A percentile compares a stretch with the other conserved stretches of the same genome.
Conservation (phyloP, 2,329 filamentous ascomycete species). For the Fusarium virguliforme region DNA sequence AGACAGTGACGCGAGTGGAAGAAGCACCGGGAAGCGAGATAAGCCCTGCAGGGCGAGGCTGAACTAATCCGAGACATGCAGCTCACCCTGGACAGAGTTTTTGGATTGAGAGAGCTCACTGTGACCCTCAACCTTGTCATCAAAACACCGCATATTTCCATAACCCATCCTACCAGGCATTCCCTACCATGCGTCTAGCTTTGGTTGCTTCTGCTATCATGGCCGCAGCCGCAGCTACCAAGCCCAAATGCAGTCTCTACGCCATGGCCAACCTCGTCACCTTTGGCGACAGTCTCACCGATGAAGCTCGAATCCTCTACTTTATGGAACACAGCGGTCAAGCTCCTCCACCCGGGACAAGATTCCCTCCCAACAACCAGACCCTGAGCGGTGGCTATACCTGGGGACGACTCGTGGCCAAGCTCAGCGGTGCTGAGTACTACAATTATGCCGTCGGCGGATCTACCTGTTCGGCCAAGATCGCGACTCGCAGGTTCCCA, state of each 20-base stretch:
- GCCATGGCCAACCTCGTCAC: constrained; percentile 5
- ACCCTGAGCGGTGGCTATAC: constrained; percentile 3
- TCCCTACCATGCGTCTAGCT: not conserved
- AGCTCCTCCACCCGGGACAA: constrained; percentile 2
- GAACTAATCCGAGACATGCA: constrained; percentile 6
- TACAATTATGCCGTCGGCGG: constrained; percentile 9
- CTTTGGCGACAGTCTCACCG: constrained; percentile 9
- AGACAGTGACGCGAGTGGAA: too few species aligned
- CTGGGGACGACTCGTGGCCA: constrained; percentile 9
- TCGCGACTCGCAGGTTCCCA: not conserved
- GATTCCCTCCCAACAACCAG: constrained; percentile 15
- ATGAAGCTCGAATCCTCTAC: constrained; percentile 4
- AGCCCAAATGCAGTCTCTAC: not conserved
- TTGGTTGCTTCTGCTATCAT: not conserved
- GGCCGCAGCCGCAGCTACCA: not conserved
- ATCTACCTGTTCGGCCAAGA: not conserved
- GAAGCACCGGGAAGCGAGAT: too few species aligned
- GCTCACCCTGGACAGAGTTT: constrained; percentile 2
- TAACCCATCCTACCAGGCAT: not conserved
- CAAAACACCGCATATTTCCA: not conserved
- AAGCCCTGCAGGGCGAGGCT: constrained; percentile 4
- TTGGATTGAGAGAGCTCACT: not conserved
- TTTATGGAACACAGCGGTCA: not conserved
- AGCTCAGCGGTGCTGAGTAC: not conserved
- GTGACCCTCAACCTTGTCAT: not conserved